A percentile compares a stretch with the other conserved stretches of the same genome.
phyloP scores from a whole-genome alignment of 208 protist genomes.

The Trypanosomatidae sp. region DNA sequence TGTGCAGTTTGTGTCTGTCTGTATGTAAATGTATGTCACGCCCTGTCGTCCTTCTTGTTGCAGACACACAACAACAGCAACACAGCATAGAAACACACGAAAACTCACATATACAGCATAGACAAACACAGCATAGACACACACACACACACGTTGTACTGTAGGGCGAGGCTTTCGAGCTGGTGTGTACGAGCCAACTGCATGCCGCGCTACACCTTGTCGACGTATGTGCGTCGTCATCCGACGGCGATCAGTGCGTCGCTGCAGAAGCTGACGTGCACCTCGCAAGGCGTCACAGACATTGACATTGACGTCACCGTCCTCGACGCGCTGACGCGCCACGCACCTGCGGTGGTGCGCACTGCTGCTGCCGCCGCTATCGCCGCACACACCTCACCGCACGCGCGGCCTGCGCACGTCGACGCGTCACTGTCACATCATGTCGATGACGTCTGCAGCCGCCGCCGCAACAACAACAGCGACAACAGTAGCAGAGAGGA shows the following conservation, averaged over 20 bases:
- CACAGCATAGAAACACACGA: no score
- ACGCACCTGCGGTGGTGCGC: conserved; percentile 1
- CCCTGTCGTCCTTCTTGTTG: no score
- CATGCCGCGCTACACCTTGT: conserved; percentile 20
- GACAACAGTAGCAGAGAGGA: no score
- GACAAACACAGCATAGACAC: conserved; percentile 1
- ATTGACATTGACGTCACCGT: conserved; percentile 54
- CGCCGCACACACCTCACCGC: background rate
- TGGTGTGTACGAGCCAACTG: background rate
- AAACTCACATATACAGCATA: no score
- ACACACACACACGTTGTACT: conserved; percentile 1
- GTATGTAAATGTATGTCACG: background rate
- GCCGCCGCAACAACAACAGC: no score
- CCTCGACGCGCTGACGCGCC: conserved; percentile 29
- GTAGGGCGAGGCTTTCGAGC: conserved; percentile 4
- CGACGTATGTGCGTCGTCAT: conserved; percentile 17
- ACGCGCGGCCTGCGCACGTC: background rate
- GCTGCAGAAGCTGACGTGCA: conserved; percentile 53
- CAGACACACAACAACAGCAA: no score
- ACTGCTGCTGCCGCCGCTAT: no score
- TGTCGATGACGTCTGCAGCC: no score
- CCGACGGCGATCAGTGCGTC: conserved; percentile 39
- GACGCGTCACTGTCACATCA: no score
- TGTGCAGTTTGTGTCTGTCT: background rate
- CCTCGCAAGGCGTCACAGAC: conserved; percentile 37